A percentile compares a stretch with the other conserved stretches of the same genome.
Conservation (phyloP, 2,329 filamentous ascomycete species). For the Elsinoe australis region DNA sequence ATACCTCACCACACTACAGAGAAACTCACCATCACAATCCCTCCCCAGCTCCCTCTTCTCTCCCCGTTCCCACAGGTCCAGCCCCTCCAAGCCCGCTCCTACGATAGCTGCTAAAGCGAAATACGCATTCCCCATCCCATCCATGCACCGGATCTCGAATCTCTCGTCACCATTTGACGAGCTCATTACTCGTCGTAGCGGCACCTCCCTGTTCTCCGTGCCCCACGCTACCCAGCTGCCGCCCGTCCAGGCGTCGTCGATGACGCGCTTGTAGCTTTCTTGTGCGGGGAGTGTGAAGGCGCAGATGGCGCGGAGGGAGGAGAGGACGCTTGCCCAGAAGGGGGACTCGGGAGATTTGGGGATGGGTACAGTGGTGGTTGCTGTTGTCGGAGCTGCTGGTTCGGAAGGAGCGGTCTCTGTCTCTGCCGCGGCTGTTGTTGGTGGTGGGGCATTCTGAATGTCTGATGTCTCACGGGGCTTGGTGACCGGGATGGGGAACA, state of each 20-base stretch:
- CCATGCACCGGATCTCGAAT: conserved; percentile 73
- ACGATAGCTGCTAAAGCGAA: conserved; percentile 57
- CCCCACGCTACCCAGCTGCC: conserved; percentile 75
- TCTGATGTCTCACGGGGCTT: background rate
- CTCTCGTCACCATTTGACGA: conserved; percentile 42
- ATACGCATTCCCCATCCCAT: conserved; percentile 73
- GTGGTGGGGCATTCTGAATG: background rate
- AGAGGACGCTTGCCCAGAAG: conserved; percentile 63
- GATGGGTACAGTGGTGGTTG: background rate
- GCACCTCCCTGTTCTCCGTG: conserved; percentile 69
- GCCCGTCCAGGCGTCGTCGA: conserved; percentile 67
- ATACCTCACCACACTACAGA: background rate
- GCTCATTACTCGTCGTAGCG: conserved; percentile 55
- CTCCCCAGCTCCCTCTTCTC: conserved; percentile 41
- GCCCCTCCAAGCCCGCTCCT: conserved; percentile 51
- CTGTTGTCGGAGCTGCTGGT: no score
- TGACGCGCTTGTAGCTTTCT: conserved; percentile 60
- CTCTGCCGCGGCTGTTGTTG: background rate
- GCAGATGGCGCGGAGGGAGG: conserved; percentile 56
- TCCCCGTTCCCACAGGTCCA: no score
- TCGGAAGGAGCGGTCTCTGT: no score
- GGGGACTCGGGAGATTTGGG: conserved; percentile 43
- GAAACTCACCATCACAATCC: conserved; percentile 41
- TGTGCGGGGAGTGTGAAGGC: conserved; percentile 62
- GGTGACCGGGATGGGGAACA: conserved; percentile 15